Base-by-base conservation (phyloP, 2,329 filamentous ascomycete genomes). In the Fusarium scirpi region DNA sequence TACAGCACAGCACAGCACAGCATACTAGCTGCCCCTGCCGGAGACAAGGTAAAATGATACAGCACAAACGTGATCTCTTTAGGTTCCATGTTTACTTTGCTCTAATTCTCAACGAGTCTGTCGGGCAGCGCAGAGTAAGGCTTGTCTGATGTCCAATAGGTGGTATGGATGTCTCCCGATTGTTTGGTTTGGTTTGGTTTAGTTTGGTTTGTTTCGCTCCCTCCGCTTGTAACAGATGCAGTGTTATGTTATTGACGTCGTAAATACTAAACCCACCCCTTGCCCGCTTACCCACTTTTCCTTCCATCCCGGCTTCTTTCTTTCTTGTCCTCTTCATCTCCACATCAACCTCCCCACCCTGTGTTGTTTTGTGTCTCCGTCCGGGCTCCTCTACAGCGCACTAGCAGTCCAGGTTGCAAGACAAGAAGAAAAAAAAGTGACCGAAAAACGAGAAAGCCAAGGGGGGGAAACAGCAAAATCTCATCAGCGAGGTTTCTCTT, bases 261-360 rank as follows among this genome's bases (percentile, higher is more conserved):
- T 58, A 25, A 34, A 47, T 55, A 22, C 49, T 71, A 70, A 20
- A 22, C 29, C 13, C 58, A 70, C 67, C 16, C 67, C 67, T 18
- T 18, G 8, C 24, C 5, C 24, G 24, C 24, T 12, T 47, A 40
- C 51, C 49, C 24, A 44, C 44, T 43, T 25, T 70, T 66, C 34
- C 56, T 56, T 62, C 51, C 34, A 67, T 67, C 63, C 62, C 40
- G 32, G 61, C 45, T 57, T 49, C 47, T 63, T 62, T 61, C 45
- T 64, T 65, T 65, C 62, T 52, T 45, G 57, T 67, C 54, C 53
- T 61, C 60, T 57, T 44, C 58, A 68, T 70, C 67, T 70, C 67
- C 67, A 70, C 67, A 70, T 67, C 58, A 49, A 67, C 65, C 49
- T 63, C 65, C 62, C 67, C 67, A 71, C 67, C 57, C 67, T 60